Evolutionary conservation across 257 asterid species (phyloP), one percentile per base, ranked within the genome.

Genomic region (Thymus mandschuricus): DNA sequence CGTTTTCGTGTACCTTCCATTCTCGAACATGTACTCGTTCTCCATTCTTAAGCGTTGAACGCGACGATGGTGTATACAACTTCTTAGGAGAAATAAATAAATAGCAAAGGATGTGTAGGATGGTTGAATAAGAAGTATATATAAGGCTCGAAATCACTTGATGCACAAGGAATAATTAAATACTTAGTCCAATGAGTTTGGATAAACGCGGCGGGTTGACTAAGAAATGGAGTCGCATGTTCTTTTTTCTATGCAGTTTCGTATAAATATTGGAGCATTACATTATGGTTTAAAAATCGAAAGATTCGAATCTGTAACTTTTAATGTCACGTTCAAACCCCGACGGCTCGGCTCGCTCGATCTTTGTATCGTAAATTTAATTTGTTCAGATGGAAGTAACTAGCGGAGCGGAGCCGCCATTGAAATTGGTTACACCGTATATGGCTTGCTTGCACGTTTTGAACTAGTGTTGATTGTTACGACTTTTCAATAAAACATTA

Each of bases 161-260:
- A 9, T 40, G 59, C 34, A 51, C 73, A 76, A 65, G 81, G 34
- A 76, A 55, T 8, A 11, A 5, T 12, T 1, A 44, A 43, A 34
- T 70, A 58, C 46, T 54, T 41, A 4, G 70, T 60, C 59, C 1
- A 59, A 30, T 4, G 34, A 66, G 33, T 21, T 30, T 9, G 27
- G 44, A 60, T 29, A 8, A 31, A 52, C 79, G 50, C 71, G 40
- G 67, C 66, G 60, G 52, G 4, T 31, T 61, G 75, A 60, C 74
- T 67, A 13, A 2, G 8, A n/a, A 50, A 6, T n/a, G 1, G 30
- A 13, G 13, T 0, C 1, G 0, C 45, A 34, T 64, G 8, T 8
- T 10, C 1, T 6, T 3, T 48, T 46, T 57, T 59, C 64, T 40
- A 38, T 45, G 57, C 8, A 38, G 40, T 59, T 60, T 75, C 7